These are phyloP conservation scores for Puccinia horiana DNA, from an alignment of 1,284 basidiomycete species.

Conservation along the genomic window DNA sequence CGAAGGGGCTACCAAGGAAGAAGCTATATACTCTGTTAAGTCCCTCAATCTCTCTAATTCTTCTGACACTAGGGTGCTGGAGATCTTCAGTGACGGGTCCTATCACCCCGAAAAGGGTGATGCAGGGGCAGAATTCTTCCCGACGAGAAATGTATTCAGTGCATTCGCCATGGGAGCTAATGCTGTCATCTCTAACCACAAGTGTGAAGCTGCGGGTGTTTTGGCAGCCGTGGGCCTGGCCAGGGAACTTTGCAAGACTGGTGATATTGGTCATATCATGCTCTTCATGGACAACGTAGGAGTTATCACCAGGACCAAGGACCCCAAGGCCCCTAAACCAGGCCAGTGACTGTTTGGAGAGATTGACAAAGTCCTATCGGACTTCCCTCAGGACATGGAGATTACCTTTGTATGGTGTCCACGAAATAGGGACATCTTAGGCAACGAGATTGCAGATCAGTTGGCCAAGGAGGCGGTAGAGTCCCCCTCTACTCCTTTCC, in stretches of 20 bases:
- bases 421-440: neutral
- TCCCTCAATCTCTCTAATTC: neutral
- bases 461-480: no score
- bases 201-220: neutral
- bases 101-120: neutral
- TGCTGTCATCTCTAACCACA: neutral
- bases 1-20: neutral
- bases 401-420: neutral
- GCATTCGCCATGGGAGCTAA: neutral
- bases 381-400: neutral
- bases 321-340: neutral
- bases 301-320: neutral
- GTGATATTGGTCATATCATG: neutral
- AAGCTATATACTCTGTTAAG: neutral
- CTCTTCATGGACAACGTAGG: neutral
- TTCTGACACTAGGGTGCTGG: neutral
- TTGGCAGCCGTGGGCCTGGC: neutral
- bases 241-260: no score
- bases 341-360: neutral
- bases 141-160: neutral
- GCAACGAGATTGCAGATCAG: no score
- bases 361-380: neutral
- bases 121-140: neutral
- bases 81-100: neutral
- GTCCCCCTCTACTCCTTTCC: no score